Evolutionary conservation across 2,329 filamentous ascomycete genomes (phyloP).

Genomic region (Verruconis gallopava): DNA sequence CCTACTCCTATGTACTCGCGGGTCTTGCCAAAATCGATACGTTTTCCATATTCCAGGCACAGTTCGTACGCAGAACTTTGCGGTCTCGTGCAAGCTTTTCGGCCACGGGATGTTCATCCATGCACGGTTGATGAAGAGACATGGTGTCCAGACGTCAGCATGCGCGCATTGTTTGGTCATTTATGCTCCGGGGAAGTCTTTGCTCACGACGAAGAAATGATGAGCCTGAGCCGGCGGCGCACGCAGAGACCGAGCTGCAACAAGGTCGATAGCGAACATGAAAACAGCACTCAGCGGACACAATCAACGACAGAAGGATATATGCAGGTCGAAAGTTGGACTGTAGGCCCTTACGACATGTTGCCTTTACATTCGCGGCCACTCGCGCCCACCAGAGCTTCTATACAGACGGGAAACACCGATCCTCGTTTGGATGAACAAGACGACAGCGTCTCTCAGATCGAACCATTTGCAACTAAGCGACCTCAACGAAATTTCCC

Average conservation of each 20-base stretch:
- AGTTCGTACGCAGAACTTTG: constrained; percentile 76
- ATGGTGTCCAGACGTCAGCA: constrained; percentile 53
- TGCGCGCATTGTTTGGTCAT: constrained; percentile 57
- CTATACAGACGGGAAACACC: no score
- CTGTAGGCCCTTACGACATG: neutral
- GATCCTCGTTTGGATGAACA: no score
- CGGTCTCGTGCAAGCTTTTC: constrained; percentile 52
- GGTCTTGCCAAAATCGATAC: constrained; percentile 20
- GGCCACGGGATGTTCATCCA: constrained; percentile 65
- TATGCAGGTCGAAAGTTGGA: neutral
- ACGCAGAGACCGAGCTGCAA: neutral
- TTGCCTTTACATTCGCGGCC: neutral
- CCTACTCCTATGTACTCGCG: constrained; percentile 14
- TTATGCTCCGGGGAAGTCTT: constrained; percentile 18
- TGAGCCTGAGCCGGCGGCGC: neutral
- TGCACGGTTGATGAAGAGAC: constrained; percentile 52
- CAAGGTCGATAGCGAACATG: neutral
- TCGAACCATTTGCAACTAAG: no score
- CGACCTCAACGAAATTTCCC: neutral
- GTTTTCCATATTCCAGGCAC: constrained; percentile 80
- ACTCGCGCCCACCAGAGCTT: neutral
- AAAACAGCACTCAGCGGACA: neutral
- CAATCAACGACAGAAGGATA: neutral
- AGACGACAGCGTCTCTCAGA: neutral
- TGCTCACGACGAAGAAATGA: constrained; percentile 8